Percentiles rank a stretch among this genome's conserved stretches.
These are phyloP conservation scores for Backusella morwellensis DNA, from an alignment of 192 early-diverging fungal genomes.

Conservation along the genomic window DNA sequence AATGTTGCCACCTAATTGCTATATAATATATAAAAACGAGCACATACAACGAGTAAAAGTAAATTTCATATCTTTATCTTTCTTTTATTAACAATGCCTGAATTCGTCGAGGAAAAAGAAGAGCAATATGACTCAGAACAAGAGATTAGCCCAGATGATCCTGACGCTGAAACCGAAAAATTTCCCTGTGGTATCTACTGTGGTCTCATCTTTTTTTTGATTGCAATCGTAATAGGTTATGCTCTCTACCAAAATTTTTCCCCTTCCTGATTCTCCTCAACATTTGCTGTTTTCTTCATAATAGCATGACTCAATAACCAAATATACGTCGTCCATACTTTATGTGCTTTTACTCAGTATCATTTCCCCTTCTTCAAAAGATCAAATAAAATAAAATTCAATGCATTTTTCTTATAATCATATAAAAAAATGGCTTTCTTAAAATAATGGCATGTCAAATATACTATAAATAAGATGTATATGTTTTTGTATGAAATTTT, in stretches of 20 bases:
- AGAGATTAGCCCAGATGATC: not conserved
- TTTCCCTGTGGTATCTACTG: not conserved
- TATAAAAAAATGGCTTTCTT: not conserved
- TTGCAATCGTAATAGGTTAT: not conserved
- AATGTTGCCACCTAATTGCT: not conserved
- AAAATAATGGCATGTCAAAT: not conserved
- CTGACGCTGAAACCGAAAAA: not conserved
- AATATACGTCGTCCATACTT: not conserved
- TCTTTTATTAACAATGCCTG: not conserved
- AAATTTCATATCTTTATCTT: not conserved
- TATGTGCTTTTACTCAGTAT: not conserved
- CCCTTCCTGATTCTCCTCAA: too few relatives aligned
- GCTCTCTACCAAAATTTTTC: not conserved
- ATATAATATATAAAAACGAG: not conserved
- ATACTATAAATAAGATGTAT: not conserved
- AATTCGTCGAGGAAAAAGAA: not conserved
- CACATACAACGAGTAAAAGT: not conserved
- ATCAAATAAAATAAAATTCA: not conserved
- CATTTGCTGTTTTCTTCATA: too few relatives aligned
- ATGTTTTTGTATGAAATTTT: not conserved
- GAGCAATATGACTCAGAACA: not conserved
- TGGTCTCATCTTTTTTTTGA: not conserved
- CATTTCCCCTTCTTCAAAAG: not conserved
- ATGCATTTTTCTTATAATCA: not conserved
- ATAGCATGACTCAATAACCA: not conserved